Conservation (phyloP, 768 basidiomycete species). For the Imleria badia region DNA sequence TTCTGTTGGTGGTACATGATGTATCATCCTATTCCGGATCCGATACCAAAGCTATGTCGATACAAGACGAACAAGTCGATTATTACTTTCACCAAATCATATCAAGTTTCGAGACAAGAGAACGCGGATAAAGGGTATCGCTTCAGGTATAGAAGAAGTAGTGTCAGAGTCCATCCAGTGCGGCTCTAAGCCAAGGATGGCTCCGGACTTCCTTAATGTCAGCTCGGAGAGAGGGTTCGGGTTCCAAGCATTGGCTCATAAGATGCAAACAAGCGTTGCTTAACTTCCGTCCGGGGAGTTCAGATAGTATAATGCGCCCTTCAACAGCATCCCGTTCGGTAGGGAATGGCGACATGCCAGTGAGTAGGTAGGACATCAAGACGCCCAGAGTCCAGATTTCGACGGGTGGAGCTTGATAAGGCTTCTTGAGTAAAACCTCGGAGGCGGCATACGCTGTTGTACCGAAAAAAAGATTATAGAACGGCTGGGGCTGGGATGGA, state of each 20-base stretch:
- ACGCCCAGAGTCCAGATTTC: conserved; percentile 98
- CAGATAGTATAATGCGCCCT: conserved; percentile 57
- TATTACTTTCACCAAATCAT: conserved; percentile 5
- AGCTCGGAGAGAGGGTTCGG: conserved; percentile 76
- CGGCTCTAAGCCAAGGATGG: conserved; percentile 75
- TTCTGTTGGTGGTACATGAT: too few relatives aligned
- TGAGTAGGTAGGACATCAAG: conserved; percentile 90
- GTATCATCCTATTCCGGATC: background rate
- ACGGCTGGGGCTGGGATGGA: conserved; percentile 58
- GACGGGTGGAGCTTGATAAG: conserved; percentile 90
- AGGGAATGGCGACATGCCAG: conserved; percentile 91
- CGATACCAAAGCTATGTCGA: background rate
- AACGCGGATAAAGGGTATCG: conserved; percentile 7
- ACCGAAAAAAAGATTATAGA: conserved; percentile 82
- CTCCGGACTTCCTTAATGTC: conserved; percentile 76
- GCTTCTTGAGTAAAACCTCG: conserved; percentile 85
- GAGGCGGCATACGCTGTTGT: conserved; percentile 95
- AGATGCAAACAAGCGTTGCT: conserved; percentile 56
- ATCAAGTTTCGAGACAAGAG: conserved; percentile 1
- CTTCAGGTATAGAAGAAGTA: background rate
- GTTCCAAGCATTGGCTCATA: conserved; percentile 78
- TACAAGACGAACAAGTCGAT: conserved; percentile 19
- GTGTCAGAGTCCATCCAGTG: conserved; percentile 21
- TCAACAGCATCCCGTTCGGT: conserved; percentile 77
- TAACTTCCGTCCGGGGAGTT: conserved; percentile 36